Evolutionary conservation across 139 green algal genomes (phyloP), one percentile per base, ranked within the genome.

Genomic region (Haematococcus sp.): DNA sequence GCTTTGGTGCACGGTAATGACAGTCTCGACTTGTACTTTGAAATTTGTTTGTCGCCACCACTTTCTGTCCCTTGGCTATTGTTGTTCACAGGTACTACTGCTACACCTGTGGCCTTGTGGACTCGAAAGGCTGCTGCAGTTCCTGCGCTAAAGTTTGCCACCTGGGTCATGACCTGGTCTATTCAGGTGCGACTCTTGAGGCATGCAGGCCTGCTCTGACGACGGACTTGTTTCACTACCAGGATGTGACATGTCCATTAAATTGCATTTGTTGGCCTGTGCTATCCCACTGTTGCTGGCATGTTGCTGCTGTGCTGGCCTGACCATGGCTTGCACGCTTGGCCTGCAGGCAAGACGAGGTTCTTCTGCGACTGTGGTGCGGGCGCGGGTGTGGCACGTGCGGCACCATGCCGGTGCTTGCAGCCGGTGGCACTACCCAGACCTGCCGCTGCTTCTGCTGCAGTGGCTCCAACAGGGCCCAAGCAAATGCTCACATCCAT

Each of bases 351-450:
- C 52, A 61, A 61, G 20, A 84, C 61, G 30, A 73, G 86, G 0
- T 92, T 92, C 81, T 92, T 90, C 67, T 92, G 80, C 40, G 80
- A 86, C 54, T 86, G 76, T 56, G 80, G 80, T 2, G 76, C 75
- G 1, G 80, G 74, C 4, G 64, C 59, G 4, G 73, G 63, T 0
- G 32, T 46, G 28, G 44, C 46, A 1, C 22, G 43, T 4, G 65
- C 55, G 4, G 52, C 54, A 25, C 33, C 67, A 19, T 79, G 74
- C 65, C 15, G 30, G 9, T 79, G 74, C 74, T 25, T 79, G 17
- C 34, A 27, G 34, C 65, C 43, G 54, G 56, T 22, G 27, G 22
- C 32, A 22, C 54, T 46, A 4, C 20, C 35, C 1, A 27, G 0
- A 5, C 23, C 22, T 20, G 9, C 9, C 28, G 51, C 74, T 55